Conservation (phyloP, 1,284 basidiomycete genomes). For the Ganoderma lingzhi region DNA sequence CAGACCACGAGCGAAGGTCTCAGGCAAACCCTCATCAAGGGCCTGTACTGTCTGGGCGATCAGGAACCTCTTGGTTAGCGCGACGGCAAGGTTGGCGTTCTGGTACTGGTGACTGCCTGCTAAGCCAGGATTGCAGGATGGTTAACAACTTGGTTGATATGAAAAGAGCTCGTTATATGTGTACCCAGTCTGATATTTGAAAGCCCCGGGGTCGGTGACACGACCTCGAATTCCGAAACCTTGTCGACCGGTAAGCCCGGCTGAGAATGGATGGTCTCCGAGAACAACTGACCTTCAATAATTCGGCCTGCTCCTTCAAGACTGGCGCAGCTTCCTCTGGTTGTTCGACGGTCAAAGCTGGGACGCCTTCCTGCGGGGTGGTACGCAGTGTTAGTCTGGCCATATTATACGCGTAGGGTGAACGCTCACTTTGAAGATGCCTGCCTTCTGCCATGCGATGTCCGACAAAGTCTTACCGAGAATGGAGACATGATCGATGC, state of each 20-base stretch:
- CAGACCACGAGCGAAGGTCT: conserved; percentile 69
- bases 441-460: conserved; percentile 96
- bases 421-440: conserved; percentile 87
- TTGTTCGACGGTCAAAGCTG: conserved; percentile 87
- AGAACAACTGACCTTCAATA: conserved; percentile 60
- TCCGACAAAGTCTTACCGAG: conserved; percentile 91
- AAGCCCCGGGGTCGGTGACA: conserved; percentile 57
- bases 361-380: conserved; percentile 69
- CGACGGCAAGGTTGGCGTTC: conserved; percentile 91
- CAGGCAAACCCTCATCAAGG: conserved; percentile 51
- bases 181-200: conserved; percentile 70
- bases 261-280: neutral
- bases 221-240: conserved; percentile 65
- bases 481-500: conserved; percentile 93
- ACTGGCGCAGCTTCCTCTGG: conserved; percentile 74
- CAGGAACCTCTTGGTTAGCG: conserved; percentile 79
- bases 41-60: conserved; percentile 44
- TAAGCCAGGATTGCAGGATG: conserved; percentile 69
- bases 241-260: conserved; percentile 25
- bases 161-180: conserved; percentile 20
- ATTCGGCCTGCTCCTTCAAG: conserved; percentile 70
- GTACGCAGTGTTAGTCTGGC: neutral
- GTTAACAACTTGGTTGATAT: neutral
- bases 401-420: conserved; percentile 13
- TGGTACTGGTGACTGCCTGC: conserved; percentile 90